Evolutionary conservation across 441 rosid genomes (phyloP), one percentile per base, ranked within the genome.

Genomic region (Bocquillonia castaneifolia): DNA sequence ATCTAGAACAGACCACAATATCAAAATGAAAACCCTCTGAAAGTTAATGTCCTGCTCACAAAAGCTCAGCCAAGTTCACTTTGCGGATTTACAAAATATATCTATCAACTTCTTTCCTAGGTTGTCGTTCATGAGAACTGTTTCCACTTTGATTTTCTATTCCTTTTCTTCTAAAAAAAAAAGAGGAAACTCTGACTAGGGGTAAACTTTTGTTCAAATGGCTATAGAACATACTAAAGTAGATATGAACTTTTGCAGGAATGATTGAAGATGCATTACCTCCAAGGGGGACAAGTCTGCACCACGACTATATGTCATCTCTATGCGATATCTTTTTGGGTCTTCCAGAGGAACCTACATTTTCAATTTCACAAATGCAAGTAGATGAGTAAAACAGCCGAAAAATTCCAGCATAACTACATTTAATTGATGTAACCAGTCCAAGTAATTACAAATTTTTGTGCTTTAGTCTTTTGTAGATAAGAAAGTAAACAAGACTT

Each of bases 211-310:
- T 47, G 48, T 37, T 66, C 2, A 53, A 56, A 68, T 42, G 45
- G 63, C 34, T 13, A 20, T 1, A 6, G 12, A 31, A 53, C 57
- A 53, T 6, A 10, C 55, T 6, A 0, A n/a, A 28, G 32, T 14
- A 39, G 23, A 10, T 25, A 52, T 6, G n/a, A 45, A 56, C 12
- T 17, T 25, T 54, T 34, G 23, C 32, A 6, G 48, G 60, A 63
- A 6, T 14, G 58, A 75, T 17, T n/a, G 32, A 29, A 69, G 20
- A 71, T 9, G 36, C 14, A 42, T 70, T 88, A 92, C 98, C 96
- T 93, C 93, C 71, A 96, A 79, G 20, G 98, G 97, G 66, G 97
- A 88, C 68, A 96, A 83, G 81, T 96, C 99, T 74, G 99, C 99
- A 62, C 99, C 98, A 37, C 97, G 98, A 77, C 99, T 91, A 77